phyloP scores from a whole-genome alignment of 2,329 filamentous ascomycete species.

The Tolypocladium album region DNA sequence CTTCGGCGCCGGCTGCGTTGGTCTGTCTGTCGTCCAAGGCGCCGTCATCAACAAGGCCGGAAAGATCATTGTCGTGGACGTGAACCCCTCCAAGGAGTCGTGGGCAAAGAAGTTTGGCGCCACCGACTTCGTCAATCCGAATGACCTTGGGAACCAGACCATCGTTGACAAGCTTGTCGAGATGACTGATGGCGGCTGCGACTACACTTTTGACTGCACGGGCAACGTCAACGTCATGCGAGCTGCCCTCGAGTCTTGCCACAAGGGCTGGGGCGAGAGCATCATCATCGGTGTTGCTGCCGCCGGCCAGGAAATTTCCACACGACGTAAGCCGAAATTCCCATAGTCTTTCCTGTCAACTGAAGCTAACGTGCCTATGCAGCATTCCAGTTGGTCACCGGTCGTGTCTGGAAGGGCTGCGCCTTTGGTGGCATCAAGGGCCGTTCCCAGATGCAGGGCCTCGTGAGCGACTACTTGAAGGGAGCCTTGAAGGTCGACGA shows the following conservation, averaged over 20 bases:
- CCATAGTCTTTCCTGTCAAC: background rate
- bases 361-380: slow-evolving; percentile 15
- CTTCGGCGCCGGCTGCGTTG: slow-evolving; percentile 94
- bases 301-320: slow-evolving; percentile 90
- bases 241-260: slow-evolving; percentile 89
- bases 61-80: slow-evolving; percentile 62
- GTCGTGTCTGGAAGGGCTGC: slow-evolving; percentile 94
- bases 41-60: slow-evolving; percentile 73
- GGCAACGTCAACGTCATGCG: slow-evolving; percentile 96
- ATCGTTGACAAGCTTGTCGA: slow-evolving; percentile 90
- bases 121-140: slow-evolving; percentile 93
- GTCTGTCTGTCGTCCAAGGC: slow-evolving; percentile 89
- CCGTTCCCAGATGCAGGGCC: slow-evolving; percentile 75
- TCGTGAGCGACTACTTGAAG: slow-evolving; percentile 82
- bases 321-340: slow-evolving; percentile 59
- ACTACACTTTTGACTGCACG: slow-evolving; percentile 99
- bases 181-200: slow-evolving; percentile 95
- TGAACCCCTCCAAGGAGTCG: slow-evolving; percentile 83
- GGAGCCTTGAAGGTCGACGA: slow-evolving; percentile 96
- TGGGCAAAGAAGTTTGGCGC: slow-evolving; percentile 94
- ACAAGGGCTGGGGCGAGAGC: slow-evolving; percentile 98
- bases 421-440: slow-evolving; percentile 98
- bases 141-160: slow-evolving; percentile 63
- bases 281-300: slow-evolving; percentile 97
- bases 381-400: slow-evolving; percentile 98